phyloP scores from a whole-genome alignment of 257 asterid species.

The Henckelia pumila region DNA sequence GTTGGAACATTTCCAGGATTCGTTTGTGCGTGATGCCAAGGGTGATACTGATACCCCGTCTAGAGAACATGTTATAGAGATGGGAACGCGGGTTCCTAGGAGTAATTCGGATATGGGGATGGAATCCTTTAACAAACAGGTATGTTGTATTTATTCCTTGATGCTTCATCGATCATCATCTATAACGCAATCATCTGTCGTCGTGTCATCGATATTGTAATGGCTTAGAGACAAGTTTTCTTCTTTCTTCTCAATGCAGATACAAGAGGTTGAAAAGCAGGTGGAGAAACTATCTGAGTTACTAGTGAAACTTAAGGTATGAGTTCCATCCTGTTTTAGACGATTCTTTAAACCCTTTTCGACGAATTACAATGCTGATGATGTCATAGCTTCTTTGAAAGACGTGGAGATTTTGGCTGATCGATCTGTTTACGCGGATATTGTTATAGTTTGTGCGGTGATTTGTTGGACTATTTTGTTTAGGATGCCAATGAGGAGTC shows the following conservation, averaged over 20 bases:
- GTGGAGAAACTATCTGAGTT: conserved; percentile 60
- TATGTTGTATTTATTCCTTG: conserved; percentile 12
- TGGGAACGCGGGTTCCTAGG: conserved; percentile 58
- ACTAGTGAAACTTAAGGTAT: conserved; percentile 68
- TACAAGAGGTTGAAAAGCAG: conserved; percentile 74
- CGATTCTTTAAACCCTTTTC: too few species aligned
- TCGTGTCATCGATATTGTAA: background rate
- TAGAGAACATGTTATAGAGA: conserved; percentile 61
- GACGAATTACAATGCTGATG: too few species aligned
- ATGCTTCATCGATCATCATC: background rate
- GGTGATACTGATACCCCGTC: conserved; percentile 36
- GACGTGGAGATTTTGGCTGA: too few species aligned
- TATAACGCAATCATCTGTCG: background rate
- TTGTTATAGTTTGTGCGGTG: too few species aligned
- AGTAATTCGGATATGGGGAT: conserved; percentile 65
- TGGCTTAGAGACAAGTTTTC: background rate
- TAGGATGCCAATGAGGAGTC: conserved; percentile 92
- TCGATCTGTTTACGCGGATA: too few species aligned
- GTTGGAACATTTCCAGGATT: conserved; percentile 42
- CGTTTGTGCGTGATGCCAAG: conserved; percentile 54
- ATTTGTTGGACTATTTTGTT: conserved; percentile 11
- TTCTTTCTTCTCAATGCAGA: conserved; percentile 32
- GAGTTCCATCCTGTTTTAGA: background rate
- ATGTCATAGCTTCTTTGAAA: too few species aligned
- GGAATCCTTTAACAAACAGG: conserved; percentile 80